Evolutionary conservation across 768 basidiomycete species (phyloP), one percentile per base, ranked within the genome.

Genomic region (Russula sp.): DNA sequence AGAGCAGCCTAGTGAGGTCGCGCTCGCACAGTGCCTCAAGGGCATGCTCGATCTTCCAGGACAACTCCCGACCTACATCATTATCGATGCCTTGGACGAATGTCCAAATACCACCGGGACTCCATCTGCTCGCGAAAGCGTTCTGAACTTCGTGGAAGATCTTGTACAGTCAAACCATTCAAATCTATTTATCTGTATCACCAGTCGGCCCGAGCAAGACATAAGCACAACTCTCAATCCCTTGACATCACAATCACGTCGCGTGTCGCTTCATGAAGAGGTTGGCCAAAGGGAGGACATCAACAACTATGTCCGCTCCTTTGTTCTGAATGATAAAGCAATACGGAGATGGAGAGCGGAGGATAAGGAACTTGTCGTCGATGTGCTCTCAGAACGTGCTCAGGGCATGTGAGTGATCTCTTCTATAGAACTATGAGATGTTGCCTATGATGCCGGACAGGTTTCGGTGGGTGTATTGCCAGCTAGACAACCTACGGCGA

Each of bases 111-210:
- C 4, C 18, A 42, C 40, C 3, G 40, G 55, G 26, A 42, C 55
- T 1, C 38, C 55, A 26, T 56, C 55, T 1, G 24, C 55, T 6
- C 55, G 55, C 1, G 40, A 56, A n/a, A 26, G n/a, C 18, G 40
- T 56, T 2, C 22, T 56, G 55, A 18, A 56, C 55, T 26, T 56
- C 1, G 55, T 56, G 26, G 40, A 40, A 18, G 38, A 56, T 1
- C 55, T 56, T 13, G 40, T 56, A 2, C 7, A 24, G 38, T 42
- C 55, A 9, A 42, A 18, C 7, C 18, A 42, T 16, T 28, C 40
- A 4, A 56, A 56, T 56, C 18, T 56, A 14, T 56, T 42, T 18
- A 10, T 56, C 18, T 56, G 55, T 9, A 38, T 56, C 22, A 56
- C 55, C 5, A 44, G 42, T 44, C 20, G 42, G 8, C 42, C 20